These are phyloP conservation scores for Penicillium hesseltinei DNA, from an alignment of 2,329 filamentous ascomycete genomes.

Conservation along the genomic window DNA sequence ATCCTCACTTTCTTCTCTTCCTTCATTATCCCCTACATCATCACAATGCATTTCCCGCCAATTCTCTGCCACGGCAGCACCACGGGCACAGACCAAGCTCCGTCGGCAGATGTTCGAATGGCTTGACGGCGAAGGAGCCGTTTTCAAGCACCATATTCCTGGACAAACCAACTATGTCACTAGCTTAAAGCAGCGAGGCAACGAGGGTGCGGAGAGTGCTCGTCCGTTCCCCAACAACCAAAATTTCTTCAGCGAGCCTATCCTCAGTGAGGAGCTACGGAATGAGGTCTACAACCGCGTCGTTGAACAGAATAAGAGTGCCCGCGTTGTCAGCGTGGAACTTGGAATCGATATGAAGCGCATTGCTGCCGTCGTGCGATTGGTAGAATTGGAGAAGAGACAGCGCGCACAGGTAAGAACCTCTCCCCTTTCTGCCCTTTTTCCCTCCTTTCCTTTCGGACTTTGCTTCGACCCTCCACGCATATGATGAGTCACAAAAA, in stretches of 20 bases:
- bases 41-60: conserved; percentile 26
- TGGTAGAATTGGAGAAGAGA: conserved; percentile 82
- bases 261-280: conserved; percentile 70
- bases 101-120: conserved; percentile 58
- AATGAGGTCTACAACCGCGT: conserved; percentile 73
- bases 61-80: conserved; percentile 34
- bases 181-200: conserved; percentile 14
- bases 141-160: conserved; percentile 32
- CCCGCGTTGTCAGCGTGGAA: conserved; percentile 75
- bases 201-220: conserved; percentile 16
- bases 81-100: conserved; percentile 52
- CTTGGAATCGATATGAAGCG: conserved; percentile 77
- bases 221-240: conserved; percentile 73
- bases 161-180: conserved; percentile 35
- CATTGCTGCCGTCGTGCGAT: conserved; percentile 78
- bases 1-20: conserved; percentile 19
- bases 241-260: conserved; percentile 66
- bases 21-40: conserved; percentile 14
- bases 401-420: conserved; percentile 70
- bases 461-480: conserved; percentile 6
- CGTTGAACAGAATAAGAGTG: conserved; percentile 61
- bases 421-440: conserved; percentile 1
- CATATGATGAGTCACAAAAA: conserved; percentile 69
- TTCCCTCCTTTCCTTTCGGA: conserved; percentile 1
- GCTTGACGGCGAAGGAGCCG: conserved; percentile 47